Base-by-base conservation (phyloP, 257 asterid species). In the Verbena officinalis region DNA sequence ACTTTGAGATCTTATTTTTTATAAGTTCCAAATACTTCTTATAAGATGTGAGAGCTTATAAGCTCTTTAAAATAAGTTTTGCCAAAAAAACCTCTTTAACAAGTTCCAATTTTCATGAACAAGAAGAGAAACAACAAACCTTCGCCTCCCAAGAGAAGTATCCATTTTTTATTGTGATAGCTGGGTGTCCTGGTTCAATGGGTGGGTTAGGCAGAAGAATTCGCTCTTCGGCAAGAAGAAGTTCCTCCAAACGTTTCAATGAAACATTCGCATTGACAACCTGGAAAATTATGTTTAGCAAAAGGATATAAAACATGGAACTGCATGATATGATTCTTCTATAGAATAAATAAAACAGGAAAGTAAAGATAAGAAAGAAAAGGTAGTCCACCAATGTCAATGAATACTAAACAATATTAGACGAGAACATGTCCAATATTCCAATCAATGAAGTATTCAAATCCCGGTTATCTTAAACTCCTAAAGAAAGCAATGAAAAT, bases 181-280 rank as follows among this genome's bases (percentile, higher is more conserved):
- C 95, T 51, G 99, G 99, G 36, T 74, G 76, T 64, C 83, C 95
- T 13, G 77, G 91, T 60, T 90, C 92, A 72, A 84, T 72, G 65
- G 96, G 90, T 43, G 95, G 96, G 64, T 93, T 87, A 24, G 97
- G 95, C 67, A 81, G 77, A 69, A 93, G 95, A 62, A 80, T 68
- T 49, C 91, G 79, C 67, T 90, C 99, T 71, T 89, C 99, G 68
- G 88, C 90, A 51, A 81, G 70, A 62, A 93, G 90, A 59, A 93
- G 91, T 62, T 90, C 97, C 86, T 93, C 97, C 50, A 93, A 83
- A 55, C 97, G 95, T 70, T 83, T 86, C 77, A 93, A 72, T 12
- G 99, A 93, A 40, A 93, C 99, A 57, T 89, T 93, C 33, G 97
- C 97, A 72, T 84, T 93, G 48, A 87, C 99, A 56, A 80, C 89